A percentile compares a stretch with the other conserved stretches of the same genome.
Evolutionary conservation across 495 filamentous ascomycete genomes (phyloP).

Genomic region (Sabuloglossum arenarium): DNA sequence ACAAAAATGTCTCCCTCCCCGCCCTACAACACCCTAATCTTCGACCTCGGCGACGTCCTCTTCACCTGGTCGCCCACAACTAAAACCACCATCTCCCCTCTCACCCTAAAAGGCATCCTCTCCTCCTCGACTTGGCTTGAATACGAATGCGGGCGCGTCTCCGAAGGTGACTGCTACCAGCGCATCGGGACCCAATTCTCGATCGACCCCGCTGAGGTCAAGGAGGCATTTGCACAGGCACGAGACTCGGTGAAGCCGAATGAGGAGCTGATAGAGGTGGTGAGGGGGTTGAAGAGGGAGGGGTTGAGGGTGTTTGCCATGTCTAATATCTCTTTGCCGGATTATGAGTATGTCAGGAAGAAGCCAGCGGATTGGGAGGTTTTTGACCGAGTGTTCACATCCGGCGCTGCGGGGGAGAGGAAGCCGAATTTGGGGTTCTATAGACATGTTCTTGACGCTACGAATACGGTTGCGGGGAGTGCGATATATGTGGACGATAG

Average conservation of each 20-base stretch:
- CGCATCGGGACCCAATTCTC: constrained; percentile 1
- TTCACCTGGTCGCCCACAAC: not conserved
- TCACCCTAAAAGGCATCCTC: not conserved
- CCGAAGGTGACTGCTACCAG: constrained; percentile 2
- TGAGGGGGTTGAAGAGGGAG: not conserved
- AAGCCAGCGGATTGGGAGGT: constrained; percentile 11
- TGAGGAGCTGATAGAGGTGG: not conserved
- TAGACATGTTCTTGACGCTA: constrained; percentile 11
- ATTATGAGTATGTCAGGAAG: constrained; percentile 10
- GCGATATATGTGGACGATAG: constrained; percentile 14
- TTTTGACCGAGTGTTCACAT: constrained; percentile 17
- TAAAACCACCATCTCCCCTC: not conserved
- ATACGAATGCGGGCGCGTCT: constrained; percentile 4
- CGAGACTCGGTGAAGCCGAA: not conserved
- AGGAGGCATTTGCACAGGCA: not conserved
- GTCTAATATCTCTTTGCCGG: constrained; percentile 14
- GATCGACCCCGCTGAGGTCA: not conserved
- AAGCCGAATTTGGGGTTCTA: constrained; percentile 15
- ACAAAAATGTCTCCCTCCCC: too few relatives aligned
- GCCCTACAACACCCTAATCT: too few relatives aligned
- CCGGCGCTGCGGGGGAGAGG: constrained; percentile 12
- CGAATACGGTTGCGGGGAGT: constrained; percentile 5
- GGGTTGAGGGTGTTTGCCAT: constrained; percentile 4
- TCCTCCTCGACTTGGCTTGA: constrained; percentile 5
- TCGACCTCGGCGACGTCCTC: not conserved